Base-by-base conservation (phyloP, 805 yeast genomes). In the Hyphopichia homilentoma region DNA sequence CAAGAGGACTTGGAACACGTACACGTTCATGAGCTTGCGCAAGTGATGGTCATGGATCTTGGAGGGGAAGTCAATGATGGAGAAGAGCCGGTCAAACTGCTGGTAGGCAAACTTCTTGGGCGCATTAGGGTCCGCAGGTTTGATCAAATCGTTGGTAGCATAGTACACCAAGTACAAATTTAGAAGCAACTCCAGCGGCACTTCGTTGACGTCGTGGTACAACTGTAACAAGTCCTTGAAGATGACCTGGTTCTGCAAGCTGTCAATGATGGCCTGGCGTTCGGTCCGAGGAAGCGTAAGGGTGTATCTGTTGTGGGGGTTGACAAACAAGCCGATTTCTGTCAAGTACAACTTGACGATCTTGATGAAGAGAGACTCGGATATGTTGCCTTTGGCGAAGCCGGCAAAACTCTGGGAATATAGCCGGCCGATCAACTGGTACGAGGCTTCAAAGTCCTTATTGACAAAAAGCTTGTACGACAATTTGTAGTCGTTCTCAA, bases 401-500 rank as follows among this genome's bases (percentile, higher is more conserved):
- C 51, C 53, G 9, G 38, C 32, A 32, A 51, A 46, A 11, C 51
- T 33, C 9, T 36, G 38, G 14, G 36, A 38, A 34, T 57, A 58
- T 20, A 59, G 39, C 26, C 45, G 38, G 28, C 39, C 39, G 15
- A 52, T 40, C 7, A 63, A 39, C 14, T 35, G 50, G 34, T 47
- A 64, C 7, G 70, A 64, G 30, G 53, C 50, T 4, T 40, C 48
- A 25, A 64, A 52, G 40, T 61, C 54, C 44, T 57, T 62, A 40
- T 62, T 65, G 45, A 61, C 51, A 44, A 66, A 66, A 30, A 48
- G 49, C 43, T 66, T 66, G 37, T 61, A 45, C 2, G 71, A 59
- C 29, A 65, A 40, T 31, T 55, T 50, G 38, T 63, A 66, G 16
- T 36, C 41, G 12, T 44, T 38, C 19, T 45, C 48, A 16, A 47